phyloP scores from a whole-genome alignment of 169 alveolate species.

The Eimeria praecox region DNA sequence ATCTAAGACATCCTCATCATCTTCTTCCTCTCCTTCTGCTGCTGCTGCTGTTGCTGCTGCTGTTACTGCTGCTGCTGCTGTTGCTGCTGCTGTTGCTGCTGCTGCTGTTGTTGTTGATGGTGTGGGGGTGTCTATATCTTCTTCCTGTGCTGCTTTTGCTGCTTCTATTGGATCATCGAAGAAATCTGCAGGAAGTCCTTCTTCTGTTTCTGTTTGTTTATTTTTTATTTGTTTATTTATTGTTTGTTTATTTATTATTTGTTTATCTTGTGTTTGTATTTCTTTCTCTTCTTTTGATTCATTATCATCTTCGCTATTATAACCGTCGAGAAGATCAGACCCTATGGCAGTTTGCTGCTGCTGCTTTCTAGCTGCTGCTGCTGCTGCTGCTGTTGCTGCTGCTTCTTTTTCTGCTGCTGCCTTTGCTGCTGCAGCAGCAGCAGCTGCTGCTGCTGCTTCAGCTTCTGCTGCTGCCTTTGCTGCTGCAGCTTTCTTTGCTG shows the following conservation, averaged over 20 bases:
- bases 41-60: too few species aligned
- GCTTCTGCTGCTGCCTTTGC: constrained; percentile 32
- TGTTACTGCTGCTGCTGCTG: too few species aligned
- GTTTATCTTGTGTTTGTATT: not conserved
- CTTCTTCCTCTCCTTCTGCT: not conserved
- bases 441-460: not conserved
- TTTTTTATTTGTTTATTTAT: not conserved
- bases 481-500: constrained; percentile 13
- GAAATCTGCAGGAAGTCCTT: constrained; percentile 24
- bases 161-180: constrained; percentile 32
- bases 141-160: constrained; percentile 19
- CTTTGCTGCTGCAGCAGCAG: not conserved
- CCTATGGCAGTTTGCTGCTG: not conserved
- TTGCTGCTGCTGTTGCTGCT: too few species aligned
- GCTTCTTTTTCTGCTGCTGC: constrained; percentile 10
- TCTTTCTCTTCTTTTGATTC: not conserved
- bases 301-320: not conserved
- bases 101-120: too few species aligned
- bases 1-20: not conserved
- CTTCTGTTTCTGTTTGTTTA: not conserved
- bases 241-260: not conserved
- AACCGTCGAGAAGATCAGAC: not conserved
- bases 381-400: not conserved
- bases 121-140: not conserved
- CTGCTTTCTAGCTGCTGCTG: not conserved